phyloP scores from a whole-genome alignment of 352 stramenopile species.

The Pythium oligandrum region DNA sequence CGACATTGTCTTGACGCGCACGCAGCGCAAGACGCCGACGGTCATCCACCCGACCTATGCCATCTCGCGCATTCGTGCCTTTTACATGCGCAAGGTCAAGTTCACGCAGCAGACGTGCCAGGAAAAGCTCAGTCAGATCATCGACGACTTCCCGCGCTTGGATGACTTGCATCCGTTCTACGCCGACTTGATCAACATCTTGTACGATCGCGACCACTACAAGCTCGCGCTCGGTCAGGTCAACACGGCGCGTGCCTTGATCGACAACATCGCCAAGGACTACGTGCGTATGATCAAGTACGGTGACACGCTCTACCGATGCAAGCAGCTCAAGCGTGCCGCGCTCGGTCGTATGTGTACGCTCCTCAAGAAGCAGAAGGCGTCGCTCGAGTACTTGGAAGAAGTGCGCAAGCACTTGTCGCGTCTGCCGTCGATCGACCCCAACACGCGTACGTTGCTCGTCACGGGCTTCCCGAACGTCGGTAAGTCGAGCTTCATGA shows the following conservation, averaged over 20 bases:
- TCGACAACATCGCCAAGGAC: conserved; percentile 97
- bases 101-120: conserved; percentile 99
- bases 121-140: conserved; percentile 96
- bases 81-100: conserved; percentile 99
- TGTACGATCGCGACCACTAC: conserved; percentile 99
- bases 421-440: conserved; percentile 98
- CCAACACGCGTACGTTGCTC: conserved; percentile 98
- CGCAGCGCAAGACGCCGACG: conserved; percentile 98
- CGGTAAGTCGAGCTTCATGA: conserved; percentile 99
- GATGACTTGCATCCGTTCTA: conserved; percentile 99
- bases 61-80: conserved; percentile 95
- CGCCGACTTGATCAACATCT: conserved; percentile 99
- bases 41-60: conserved; percentile 97
- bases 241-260: conserved; percentile 97
- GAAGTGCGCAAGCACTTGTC: conserved; percentile 98
- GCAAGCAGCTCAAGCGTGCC: conserved; percentile 99
- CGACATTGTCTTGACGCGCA: conserved; percentile 99
- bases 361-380: conserved; percentile 99
- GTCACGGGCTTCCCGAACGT: conserved; percentile 99
- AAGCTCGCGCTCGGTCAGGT: conserved; percentile 99
- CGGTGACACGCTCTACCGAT: conserved; percentile 98
- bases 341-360: conserved; percentile 99
- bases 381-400: conserved; percentile 96
- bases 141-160: conserved; percentile 98
- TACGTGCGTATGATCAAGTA: conserved; percentile 99